Conservation (phyloP, 1,284 basidiomycete species). For the Lentinula novae-zelandiae region DNA sequence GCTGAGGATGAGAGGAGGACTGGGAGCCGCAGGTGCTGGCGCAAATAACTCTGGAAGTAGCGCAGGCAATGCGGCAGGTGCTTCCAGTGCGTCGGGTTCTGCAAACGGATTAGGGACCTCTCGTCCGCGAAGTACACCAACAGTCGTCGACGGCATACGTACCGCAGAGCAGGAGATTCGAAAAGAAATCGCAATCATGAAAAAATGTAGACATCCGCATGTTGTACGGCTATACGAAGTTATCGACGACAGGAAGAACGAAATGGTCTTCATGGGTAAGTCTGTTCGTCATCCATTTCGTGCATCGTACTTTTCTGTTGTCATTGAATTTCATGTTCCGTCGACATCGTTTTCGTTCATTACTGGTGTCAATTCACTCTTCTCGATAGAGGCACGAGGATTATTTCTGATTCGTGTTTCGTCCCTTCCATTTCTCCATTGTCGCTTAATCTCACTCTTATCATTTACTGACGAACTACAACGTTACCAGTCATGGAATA, state of each 20-base stretch:
- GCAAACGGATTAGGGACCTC: neutral
- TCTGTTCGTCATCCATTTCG: neutral
- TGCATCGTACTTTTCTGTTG: too few relatives aligned
- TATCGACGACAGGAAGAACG: constrained; percentile 89
- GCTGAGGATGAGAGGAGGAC: constrained; percentile 32
- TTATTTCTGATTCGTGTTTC: neutral
- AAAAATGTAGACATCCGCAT: constrained; percentile 90
- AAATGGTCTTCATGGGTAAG: constrained; percentile 90
- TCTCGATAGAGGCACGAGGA: too few relatives aligned
- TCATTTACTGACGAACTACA: neutral
- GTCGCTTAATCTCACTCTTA: constrained; percentile 5
- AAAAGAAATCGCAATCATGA: constrained; percentile 97
- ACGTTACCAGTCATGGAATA: constrained; percentile 83
- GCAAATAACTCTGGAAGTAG: neutral
- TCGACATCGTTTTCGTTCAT: too few relatives aligned
- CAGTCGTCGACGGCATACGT: constrained; percentile 54
- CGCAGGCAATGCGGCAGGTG: constrained; percentile 30
- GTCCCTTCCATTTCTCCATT: neutral
- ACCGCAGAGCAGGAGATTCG: constrained; percentile 80
- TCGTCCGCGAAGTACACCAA: neutral
- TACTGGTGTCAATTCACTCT: too few relatives aligned
- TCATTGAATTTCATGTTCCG: too few relatives aligned
- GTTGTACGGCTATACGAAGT: constrained; percentile 92
- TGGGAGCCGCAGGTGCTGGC: neutral
- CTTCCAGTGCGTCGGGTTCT: constrained; percentile 38